Evolutionary conservation across 2,329 filamentous ascomycete genomes (phyloP), one percentile per base, ranked within the genome.

Genomic region (Ambrosiella cleistominuta): DNA sequence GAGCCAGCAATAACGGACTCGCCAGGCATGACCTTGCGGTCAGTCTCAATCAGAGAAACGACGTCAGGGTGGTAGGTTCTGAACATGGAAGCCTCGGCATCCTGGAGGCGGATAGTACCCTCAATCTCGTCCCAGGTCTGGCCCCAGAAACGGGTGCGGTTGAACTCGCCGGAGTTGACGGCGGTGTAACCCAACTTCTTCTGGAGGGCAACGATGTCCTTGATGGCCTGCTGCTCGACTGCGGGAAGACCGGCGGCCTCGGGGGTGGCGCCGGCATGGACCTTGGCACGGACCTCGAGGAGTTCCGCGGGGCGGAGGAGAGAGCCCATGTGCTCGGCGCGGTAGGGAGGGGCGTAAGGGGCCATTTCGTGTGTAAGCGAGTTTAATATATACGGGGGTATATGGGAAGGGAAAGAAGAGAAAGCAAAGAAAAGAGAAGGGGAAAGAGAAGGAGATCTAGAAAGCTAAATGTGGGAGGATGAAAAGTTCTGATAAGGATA

Each of bases 281-380:
- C 65, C 58, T 64, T 61, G 58, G 66, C 63, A 60, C 68, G 64
- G 44, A 65, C 64, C 39, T 67, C 64, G 7, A 69, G 66, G 7
- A 69, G 66, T 19, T 63, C 61, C 61, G 82, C 71, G 6, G 85
- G 84, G n/a, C 85, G 81, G 49, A 88, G 77, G 38, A 88, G 74
- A 12, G 83, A 87, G 64, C 85, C 85, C 64, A 87, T 74, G 65
- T 88, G 85, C 74, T 88, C 85, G 54, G 85, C 85, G 65, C 85
- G 77, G 74, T 86, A 88, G 38, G 85, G 85, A 17, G 72, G 72
- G 12, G 66, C 61, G 54, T 50, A 56, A 27, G 59, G 54, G 19
- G 52, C 42, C 57, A 59, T 59, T 57, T 36, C 42, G 57, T 17
- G 44, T 55, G 15, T 45, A 38, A 37, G 42, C 15, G 27, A 39